A percentile compares a stretch with the other conserved stretches of the same genome.
phyloP scores from a whole-genome alignment of 108 stramenopile genomes.

The Conticribra guillardii region DNA sequence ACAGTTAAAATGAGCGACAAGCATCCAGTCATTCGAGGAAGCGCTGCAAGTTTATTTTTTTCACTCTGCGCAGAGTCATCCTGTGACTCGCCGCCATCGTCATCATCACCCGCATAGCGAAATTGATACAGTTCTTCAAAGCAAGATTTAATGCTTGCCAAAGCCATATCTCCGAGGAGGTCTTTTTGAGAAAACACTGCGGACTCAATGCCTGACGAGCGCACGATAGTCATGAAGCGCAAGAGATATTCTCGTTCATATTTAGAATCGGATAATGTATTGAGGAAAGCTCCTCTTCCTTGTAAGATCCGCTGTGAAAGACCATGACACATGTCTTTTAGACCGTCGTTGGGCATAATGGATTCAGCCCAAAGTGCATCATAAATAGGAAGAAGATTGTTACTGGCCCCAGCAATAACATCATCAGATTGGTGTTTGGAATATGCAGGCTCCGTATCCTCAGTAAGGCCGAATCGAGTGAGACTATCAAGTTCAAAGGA shows the following conservation, averaged over 20 bases:
- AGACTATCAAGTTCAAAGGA: slow-evolving; percentile 47
- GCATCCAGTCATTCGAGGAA: slow-evolving; percentile 33
- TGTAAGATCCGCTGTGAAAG: slow-evolving; percentile 25
- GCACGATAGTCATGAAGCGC: neutral
- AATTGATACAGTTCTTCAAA: slow-evolving; percentile 42
- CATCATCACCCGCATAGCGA: slow-evolving; percentile 31
- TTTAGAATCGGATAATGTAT: slow-evolving; percentile 31
- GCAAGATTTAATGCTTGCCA: slow-evolving; percentile 16
- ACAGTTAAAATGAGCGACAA: slow-evolving; percentile 28
- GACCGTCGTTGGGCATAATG: slow-evolving; percentile 19
- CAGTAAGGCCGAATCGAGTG: slow-evolving; percentile 30
- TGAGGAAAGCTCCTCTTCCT: slow-evolving; percentile 43
- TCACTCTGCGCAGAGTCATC: neutral
- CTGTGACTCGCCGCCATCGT: slow-evolving; percentile 16
- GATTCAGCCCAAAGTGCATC: slow-evolving; percentile 41
- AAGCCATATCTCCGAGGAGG: slow-evolving; percentile 18
- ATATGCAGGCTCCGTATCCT: slow-evolving; percentile 34
- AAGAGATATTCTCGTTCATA: slow-evolving; percentile 36
- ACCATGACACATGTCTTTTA: slow-evolving; percentile 9
- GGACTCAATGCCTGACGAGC: neutral
- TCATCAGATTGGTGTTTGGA: slow-evolving; percentile 7
- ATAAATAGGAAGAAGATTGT: slow-evolving; percentile 4
- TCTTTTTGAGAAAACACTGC: slow-evolving; percentile 2
- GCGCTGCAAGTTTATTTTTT: neutral
- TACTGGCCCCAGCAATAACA: slow-evolving; percentile 1